phyloP scores from a whole-genome alignment of 2,329 filamentous ascomycete genomes.

The Aspergillus glaucus region DNA sequence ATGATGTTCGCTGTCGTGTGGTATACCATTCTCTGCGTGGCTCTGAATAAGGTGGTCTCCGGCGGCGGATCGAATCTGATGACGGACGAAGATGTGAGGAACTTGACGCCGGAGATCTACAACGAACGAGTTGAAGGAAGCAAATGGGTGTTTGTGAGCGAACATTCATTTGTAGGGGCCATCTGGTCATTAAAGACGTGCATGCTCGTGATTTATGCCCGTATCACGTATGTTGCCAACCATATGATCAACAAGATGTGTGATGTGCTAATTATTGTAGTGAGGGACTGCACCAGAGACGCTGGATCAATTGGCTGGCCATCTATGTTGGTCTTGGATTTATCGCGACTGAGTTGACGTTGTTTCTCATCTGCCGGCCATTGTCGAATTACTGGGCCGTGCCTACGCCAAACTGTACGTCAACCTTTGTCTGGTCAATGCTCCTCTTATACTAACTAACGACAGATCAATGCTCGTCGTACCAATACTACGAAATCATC shows the following conservation, averaged over 20 bases:
- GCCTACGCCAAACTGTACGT: constrained; percentile 33
- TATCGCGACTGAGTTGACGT: constrained; percentile 44
- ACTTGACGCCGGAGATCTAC: constrained; percentile 43
- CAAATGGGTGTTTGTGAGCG: constrained; percentile 58
- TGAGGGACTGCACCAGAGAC: constrained; percentile 28
- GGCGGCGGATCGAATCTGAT: constrained; percentile 57
- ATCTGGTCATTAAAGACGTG: constrained; percentile 50
- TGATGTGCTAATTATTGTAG: constrained; percentile 7
- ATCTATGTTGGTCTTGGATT: constrained; percentile 43
- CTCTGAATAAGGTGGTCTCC: constrained; percentile 49
- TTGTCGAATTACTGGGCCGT: constrained; percentile 48
- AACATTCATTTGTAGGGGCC: constrained; percentile 55
- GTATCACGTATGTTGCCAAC: constrained; percentile 38
- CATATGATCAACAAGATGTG: not conserved
- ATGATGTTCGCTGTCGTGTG: constrained; percentile 51
- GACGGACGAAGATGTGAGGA: constrained; percentile 39
- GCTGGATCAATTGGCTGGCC: constrained; percentile 32
- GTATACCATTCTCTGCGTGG: constrained; percentile 51
- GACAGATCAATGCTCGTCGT: constrained; percentile 37
- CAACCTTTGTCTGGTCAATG: not conserved
- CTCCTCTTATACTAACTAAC: not conserved
- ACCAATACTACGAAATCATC: constrained; percentile 42
- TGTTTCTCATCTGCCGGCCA: constrained; percentile 48
- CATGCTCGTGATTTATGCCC: constrained; percentile 48
- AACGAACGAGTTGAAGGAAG: constrained; percentile 46